These are phyloP conservation scores for Cicer pinnatifidum DNA, from an alignment of 306 rosid species.

Conservation along the genomic window DNA sequence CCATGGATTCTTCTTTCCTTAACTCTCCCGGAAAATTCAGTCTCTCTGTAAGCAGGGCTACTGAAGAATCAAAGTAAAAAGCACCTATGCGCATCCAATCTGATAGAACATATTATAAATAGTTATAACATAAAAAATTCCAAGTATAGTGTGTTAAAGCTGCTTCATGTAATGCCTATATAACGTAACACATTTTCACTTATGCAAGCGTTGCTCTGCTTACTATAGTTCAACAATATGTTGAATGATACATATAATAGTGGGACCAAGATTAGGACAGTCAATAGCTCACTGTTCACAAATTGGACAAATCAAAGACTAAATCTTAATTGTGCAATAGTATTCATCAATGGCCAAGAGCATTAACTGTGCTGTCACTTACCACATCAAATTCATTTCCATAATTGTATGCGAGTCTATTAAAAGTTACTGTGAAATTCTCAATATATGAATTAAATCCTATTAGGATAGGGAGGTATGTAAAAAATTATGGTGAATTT, in stretches of 20 bases:
- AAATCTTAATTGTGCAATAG: background rate
- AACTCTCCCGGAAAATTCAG: slow-evolving; percentile 51
- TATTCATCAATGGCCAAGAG: background rate
- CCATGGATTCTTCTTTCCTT: slow-evolving; percentile 49
- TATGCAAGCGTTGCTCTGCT: background rate
- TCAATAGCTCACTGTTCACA: background rate
- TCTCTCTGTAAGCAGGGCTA: slow-evolving; percentile 71
- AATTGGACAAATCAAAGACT: background rate
- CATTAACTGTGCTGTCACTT: background rate
- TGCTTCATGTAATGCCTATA: slow-evolving; percentile 11
- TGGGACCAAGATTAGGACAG: slow-evolving; percentile 9
- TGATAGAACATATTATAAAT: slow-evolving; percentile 43
- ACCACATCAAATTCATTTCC: background rate
- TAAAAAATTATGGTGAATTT: background rate
- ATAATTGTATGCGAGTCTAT: background rate
- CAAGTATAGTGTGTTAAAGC: slow-evolving; percentile 5
- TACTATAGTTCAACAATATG: slow-evolving; percentile 22
- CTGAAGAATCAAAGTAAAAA: slow-evolving; percentile 73
- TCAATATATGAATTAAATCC: background rate
- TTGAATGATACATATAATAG: background rate
- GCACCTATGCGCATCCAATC: slow-evolving; percentile 99
- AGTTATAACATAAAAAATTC: slow-evolving; percentile 27
- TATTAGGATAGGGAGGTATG: background rate
- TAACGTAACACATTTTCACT: background rate
- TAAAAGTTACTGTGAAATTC: slow-evolving; percentile 6